A percentile compares a stretch with the other conserved stretches of the same genome.
These are phyloP conservation scores for Yamadazyma trypodendri DNA, from an alignment of 1,139 yeast species.

Conservation along the genomic window DNA sequence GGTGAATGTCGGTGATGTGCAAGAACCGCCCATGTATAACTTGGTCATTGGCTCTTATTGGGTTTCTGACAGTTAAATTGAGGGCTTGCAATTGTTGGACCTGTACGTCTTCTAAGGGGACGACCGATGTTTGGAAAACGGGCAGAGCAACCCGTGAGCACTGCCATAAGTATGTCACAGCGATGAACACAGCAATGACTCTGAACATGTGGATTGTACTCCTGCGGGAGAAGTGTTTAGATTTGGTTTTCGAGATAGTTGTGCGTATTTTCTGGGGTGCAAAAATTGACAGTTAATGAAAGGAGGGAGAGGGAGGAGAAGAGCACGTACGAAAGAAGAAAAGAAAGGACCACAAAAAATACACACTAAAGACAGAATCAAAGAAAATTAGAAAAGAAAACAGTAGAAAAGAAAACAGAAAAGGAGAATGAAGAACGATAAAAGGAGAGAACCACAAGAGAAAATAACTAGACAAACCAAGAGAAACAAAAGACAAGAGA, in stretches of 20 bases:
- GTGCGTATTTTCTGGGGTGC: background rate
- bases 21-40: slow-evolving; percentile 66
- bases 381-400: too few species aligned
- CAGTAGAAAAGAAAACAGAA: too few species aligned
- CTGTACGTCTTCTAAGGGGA: slow-evolving; percentile 9
- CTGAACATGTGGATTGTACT: background rate
- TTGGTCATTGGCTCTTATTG: slow-evolving; percentile 29
- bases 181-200: slow-evolving; percentile 2
- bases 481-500: too few species aligned
- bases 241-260: background rate
- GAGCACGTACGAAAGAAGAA: too few species aligned
- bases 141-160: slow-evolving; percentile 8
- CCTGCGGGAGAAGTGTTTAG: background rate
- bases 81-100: slow-evolving; percentile 9
- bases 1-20: slow-evolving; percentile 86
- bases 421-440: too few species aligned
- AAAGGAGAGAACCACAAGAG: too few species aligned
- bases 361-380: too few species aligned
- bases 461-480: too few species aligned
- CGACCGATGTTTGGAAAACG: slow-evolving; percentile 5
- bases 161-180: slow-evolving; percentile 12
- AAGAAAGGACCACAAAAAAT: too few species aligned
- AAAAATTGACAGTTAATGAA: too few species aligned
- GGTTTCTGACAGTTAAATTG: slow-evolving; percentile 31
- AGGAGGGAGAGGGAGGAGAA: too few species aligned